Conservation (phyloP, 1,139 yeast genomes). For the Blastobotrys proliferans region DNA sequence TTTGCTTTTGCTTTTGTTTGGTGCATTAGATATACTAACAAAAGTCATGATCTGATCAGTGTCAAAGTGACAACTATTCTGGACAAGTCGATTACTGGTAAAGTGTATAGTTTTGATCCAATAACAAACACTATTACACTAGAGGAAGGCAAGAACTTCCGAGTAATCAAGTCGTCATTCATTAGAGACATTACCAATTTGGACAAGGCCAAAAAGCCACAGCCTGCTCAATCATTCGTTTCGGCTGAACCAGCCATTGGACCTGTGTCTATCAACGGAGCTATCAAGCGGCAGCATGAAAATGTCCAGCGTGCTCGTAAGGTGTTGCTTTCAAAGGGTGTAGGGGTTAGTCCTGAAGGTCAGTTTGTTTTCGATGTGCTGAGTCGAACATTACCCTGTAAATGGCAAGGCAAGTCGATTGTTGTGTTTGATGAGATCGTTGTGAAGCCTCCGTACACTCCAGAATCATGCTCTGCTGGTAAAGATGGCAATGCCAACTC, state of each 20-base stretch:
- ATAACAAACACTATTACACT: slow-evolving; percentile 41
- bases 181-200: slow-evolving; percentile 51
- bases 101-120: slow-evolving; percentile 56
- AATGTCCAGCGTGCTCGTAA: slow-evolving; percentile 26
- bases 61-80: slow-evolving; percentile 58
- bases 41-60: slow-evolving; percentile 34
- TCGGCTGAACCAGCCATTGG: slow-evolving; percentile 29
- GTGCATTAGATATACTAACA: slow-evolving; percentile 10
- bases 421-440: slow-evolving; percentile 51
- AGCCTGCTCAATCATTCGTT: slow-evolving; percentile 19
- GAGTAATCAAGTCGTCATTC: slow-evolving; percentile 55
- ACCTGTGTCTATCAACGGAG: slow-evolving; percentile 28
- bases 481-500: slow-evolving; percentile 28
- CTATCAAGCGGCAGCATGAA: slow-evolving; percentile 25
- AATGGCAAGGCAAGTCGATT: slow-evolving; percentile 46
- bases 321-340: slow-evolving; percentile 32
- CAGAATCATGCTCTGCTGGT: slow-evolving; percentile 37
- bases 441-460: slow-evolving; percentile 48
- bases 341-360: slow-evolving; percentile 44
- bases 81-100: slow-evolving; percentile 56
- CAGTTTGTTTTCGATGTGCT: slow-evolving; percentile 48
- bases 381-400: slow-evolving; percentile 45
- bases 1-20: no score
- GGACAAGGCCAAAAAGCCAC: slow-evolving; percentile 32
- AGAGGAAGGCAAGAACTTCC: slow-evolving; percentile 37